These are phyloP conservation scores for Termitomyces sp. DNA, from an alignment of 768 basidiomycete genomes.

Conservation along the genomic window DNA sequence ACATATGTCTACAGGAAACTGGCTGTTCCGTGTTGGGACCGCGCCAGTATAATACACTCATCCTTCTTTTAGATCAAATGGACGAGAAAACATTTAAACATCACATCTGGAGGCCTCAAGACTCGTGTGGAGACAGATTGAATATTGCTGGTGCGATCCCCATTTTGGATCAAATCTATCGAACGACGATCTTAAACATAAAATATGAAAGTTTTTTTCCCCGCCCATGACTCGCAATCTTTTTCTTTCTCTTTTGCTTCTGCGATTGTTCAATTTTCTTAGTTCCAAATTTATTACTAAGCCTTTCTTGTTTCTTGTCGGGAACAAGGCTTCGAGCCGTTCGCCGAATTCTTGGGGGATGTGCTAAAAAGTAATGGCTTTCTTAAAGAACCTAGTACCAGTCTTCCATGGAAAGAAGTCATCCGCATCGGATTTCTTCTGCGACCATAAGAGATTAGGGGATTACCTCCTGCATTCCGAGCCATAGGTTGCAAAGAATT, in stretches of 20 bases:
- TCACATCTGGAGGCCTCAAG: neutral
- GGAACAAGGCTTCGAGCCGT: neutral
- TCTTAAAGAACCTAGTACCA: neutral
- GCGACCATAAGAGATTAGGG: neutral
- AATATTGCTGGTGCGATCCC: neutral
- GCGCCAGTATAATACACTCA: no score
- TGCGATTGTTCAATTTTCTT: no score
- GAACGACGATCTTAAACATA: neutral
- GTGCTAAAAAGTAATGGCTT: neutral
- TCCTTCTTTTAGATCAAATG: neutral
- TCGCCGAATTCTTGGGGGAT: neutral
- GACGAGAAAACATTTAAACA: neutral
- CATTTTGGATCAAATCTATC: neutral
- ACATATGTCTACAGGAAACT: no score
- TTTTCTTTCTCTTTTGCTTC: neutral
- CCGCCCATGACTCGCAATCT: neutral
- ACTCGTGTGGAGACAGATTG: neutral
- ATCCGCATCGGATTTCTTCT: neutral
- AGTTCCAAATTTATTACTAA: neutral
- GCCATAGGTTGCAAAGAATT: neutral
- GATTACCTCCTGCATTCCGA: neutral
- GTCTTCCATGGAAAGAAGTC: conserved; percentile 1
- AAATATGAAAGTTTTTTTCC: neutral
- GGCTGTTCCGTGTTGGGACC: no score
- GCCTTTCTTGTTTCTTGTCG: neutral